These are phyloP conservation scores for Lasiosphaeriaceae sp. DNA, from an alignment of 495 filamentous ascomycete genomes.

Conservation along the genomic window DNA sequence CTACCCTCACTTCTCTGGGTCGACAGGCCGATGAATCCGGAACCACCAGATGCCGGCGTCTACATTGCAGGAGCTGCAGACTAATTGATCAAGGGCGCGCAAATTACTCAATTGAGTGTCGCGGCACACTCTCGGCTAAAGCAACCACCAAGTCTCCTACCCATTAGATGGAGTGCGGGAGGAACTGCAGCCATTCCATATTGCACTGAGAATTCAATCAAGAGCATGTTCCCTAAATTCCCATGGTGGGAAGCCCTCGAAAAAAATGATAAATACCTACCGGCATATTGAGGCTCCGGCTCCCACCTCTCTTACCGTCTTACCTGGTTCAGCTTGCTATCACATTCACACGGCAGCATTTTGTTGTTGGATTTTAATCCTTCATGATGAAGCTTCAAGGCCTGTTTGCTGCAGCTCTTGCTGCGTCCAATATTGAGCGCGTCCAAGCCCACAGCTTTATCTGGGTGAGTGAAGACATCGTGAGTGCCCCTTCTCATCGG, in stretches of 20 bases:
- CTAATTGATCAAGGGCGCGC: not conserved
- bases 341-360: not conserved
- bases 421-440: constrained; percentile 6
- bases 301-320: too few relatives aligned
- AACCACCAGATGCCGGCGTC: not conserved
- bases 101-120: not conserved
- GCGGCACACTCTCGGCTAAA: not conserved
- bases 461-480: constrained; percentile 16
- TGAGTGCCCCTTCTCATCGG: not conserved
- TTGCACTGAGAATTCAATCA: too few relatives aligned
- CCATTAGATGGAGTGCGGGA: too few relatives aligned
- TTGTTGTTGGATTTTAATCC: not conserved
- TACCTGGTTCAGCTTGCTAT: constrained; percentile 4
- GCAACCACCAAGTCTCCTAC: not conserved
- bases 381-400: constrained; percentile 9
- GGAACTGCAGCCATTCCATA: not conserved
- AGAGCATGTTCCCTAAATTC: too few relatives aligned
- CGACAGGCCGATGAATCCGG: not conserved
- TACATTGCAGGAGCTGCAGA: not conserved
- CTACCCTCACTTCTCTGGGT: not conserved
- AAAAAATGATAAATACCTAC: not conserved
- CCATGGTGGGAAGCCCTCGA: too few relatives aligned
- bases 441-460: constrained; percentile 23
- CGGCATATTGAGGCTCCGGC: constrained; percentile 6
- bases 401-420: constrained; percentile 5